A percentile compares a stretch with the other conserved stretches of the same genome.
These are phyloP conservation scores for Sclerospora graminicola DNA, from an alignment of 352 stramenopile species.

Conservation along the genomic window DNA sequence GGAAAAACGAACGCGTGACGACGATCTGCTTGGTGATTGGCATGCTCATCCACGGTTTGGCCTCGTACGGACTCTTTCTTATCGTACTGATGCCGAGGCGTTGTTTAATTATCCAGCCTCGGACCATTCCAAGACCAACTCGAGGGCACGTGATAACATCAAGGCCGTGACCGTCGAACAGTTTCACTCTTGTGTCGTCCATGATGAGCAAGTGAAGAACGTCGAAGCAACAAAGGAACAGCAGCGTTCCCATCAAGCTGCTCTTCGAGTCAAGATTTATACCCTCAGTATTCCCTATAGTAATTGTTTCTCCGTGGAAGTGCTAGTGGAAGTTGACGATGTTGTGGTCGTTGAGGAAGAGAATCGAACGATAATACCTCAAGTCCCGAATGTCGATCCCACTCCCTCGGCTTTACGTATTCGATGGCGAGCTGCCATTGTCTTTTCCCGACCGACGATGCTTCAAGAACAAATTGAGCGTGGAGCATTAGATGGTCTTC, in stretches of 20 bases:
- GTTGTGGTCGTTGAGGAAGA: conserved; percentile 1
- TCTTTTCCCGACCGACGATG: conserved; percentile 23
- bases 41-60: conserved; percentile 42
- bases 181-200: conserved; percentile 40
- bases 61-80: conserved; percentile 38
- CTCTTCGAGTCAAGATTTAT: conserved; percentile 50
- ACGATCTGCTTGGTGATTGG: conserved; percentile 38
- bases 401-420: too few species aligned
- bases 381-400: not conserved
- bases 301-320: conserved; percentile 59
- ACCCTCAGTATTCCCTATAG: conserved; percentile 50
- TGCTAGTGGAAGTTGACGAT: conserved; percentile 38
- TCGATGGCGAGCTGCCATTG: conserved; percentile 14
- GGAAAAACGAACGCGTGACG: conserved; percentile 4
- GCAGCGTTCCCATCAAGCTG: conserved; percentile 20
- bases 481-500: conserved; percentile 22
- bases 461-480: conserved; percentile 20
- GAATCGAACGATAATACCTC: not conserved
- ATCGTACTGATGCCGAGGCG: conserved; percentile 18
- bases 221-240: too few species aligned
- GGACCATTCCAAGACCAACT: conserved; percentile 1
- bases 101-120: not conserved
- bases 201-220: conserved; percentile 12
- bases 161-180: conserved; percentile 45
- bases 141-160: conserved; percentile 9